Conservation (phyloP, 1,284 basidiomycete genomes). For the Ganoderma resinaceum region DNA sequence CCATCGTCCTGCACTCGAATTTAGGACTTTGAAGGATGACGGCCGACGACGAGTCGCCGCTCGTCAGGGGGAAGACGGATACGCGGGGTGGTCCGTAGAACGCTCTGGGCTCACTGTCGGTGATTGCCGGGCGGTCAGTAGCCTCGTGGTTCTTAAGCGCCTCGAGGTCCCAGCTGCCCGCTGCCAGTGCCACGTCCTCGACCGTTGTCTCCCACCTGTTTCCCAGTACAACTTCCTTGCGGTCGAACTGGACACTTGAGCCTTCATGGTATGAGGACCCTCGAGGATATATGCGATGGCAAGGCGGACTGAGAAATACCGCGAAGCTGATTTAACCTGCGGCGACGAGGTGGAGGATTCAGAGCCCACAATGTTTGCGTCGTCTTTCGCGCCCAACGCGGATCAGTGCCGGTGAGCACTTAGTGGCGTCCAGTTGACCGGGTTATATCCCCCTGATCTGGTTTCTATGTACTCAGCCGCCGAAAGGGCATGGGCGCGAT, state of each 20-base stretch:
- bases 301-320: too few relatives aligned
- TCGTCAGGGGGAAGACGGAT: too few relatives aligned
- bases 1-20: too few relatives aligned
- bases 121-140: neutral
- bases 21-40: too few relatives aligned
- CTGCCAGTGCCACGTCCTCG: neutral
- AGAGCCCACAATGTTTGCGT: neutral
- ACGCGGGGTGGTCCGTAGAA: neutral
- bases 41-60: too few relatives aligned
- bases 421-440: neutral
- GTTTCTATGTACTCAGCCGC: neutral
- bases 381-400: neutral
- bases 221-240: too few relatives aligned
- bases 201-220: neutral
- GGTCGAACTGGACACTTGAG: too few relatives aligned
- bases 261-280: too few relatives aligned
- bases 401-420: neutral
- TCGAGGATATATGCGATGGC: too few relatives aligned
- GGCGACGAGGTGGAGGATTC: too few relatives aligned
- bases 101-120: neutral
- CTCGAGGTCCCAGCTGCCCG: neutral
- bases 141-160: neutral
- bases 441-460: neutral
- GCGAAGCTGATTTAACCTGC: too few relatives aligned
- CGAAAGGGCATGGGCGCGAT: neutral